These are phyloP conservation scores for Chloropicon primus DNA, from an alignment of 139 green algal genomes.

Conservation along the genomic window DNA sequence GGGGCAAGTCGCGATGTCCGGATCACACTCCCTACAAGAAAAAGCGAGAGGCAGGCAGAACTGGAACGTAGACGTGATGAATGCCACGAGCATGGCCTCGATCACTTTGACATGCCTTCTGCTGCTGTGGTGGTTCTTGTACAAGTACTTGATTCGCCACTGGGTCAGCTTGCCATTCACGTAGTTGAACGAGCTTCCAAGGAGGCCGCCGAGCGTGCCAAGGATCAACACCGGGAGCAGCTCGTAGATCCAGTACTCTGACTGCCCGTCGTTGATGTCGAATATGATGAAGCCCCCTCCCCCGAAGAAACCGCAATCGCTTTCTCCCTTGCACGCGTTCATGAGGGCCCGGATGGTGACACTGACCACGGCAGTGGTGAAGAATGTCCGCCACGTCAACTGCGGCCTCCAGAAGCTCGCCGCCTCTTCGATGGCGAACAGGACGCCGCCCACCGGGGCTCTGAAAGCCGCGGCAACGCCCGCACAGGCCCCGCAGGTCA, in stretches of 20 bases:
- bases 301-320: constrained; percentile 53
- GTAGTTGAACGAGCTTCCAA: constrained; percentile 52
- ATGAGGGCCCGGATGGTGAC: constrained; percentile 43
- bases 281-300: constrained; percentile 60
- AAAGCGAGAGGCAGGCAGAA: constrained; percentile 29
- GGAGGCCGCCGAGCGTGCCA: constrained; percentile 55
- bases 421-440: constrained; percentile 77
- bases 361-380: constrained; percentile 54
- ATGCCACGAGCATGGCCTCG: constrained; percentile 31
- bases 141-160: constrained; percentile 25
- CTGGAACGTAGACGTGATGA: constrained; percentile 36
- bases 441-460: constrained; percentile 61
- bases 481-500: constrained; percentile 54
- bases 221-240: constrained; percentile 62
- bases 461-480: constrained; percentile 70
- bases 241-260: constrained; percentile 50
- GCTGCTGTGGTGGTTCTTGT: constrained; percentile 8
- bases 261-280: constrained; percentile 46
- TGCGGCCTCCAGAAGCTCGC: constrained; percentile 38
- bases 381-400: constrained; percentile 65
- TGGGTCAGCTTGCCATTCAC: constrained; percentile 35
- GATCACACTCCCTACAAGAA: constrained; percentile 28
- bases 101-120: constrained; percentile 16
- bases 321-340: constrained; percentile 28
- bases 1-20: constrained; percentile 31